A percentile compares a stretch with the other conserved stretches of the same genome.
These are phyloP conservation scores for Backusella mclennaniae DNA, from an alignment of 192 early-diverging fungal genomes.

Conservation along the genomic window DNA sequence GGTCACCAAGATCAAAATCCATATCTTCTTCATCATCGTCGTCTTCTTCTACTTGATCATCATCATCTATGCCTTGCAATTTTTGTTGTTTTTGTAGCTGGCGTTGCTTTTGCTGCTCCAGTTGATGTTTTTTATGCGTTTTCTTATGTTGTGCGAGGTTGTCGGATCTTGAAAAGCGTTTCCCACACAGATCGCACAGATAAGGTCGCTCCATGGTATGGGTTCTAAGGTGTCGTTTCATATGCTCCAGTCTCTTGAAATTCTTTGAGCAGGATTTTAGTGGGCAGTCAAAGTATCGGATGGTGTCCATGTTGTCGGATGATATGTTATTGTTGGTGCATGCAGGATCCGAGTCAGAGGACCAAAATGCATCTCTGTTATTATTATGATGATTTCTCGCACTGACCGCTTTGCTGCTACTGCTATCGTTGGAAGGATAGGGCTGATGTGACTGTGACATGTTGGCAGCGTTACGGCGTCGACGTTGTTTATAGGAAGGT, in stretches of 20 bases:
- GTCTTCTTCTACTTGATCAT: not conserved
- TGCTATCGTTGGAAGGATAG: not conserved
- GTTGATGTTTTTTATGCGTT: slow-evolving; percentile 38
- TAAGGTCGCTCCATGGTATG: slow-evolving; percentile 62
- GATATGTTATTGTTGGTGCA: slow-evolving; percentile 1
- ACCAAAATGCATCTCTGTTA: slow-evolving; percentile 4
- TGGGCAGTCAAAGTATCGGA: slow-evolving; percentile 48
- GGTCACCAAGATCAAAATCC: not conserved
- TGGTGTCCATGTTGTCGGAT: not conserved
- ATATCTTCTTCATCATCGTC: not conserved
- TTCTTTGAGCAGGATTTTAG: slow-evolving; percentile 47
- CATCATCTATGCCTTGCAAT: not conserved
- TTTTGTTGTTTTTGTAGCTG: not conserved
- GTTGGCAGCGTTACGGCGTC: slow-evolving; percentile 46
- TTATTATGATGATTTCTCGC: slow-evolving; percentile 1
- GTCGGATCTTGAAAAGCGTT: slow-evolving; percentile 57
- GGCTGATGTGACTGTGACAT: not conserved
- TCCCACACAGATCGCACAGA: slow-evolving; percentile 52
- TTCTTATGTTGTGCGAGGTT: slow-evolving; percentile 62
- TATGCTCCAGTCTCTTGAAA: slow-evolving; percentile 58
- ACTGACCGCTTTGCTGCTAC: not conserved
- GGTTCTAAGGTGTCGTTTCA: slow-evolving; percentile 57
- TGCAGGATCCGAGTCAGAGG: not conserved
- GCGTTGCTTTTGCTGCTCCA: not conserved
- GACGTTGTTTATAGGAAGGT: slow-evolving; percentile 72